Conservation (phyloP, 805 yeast genomes). For the Saccharomycopsis sp. region DNA sequence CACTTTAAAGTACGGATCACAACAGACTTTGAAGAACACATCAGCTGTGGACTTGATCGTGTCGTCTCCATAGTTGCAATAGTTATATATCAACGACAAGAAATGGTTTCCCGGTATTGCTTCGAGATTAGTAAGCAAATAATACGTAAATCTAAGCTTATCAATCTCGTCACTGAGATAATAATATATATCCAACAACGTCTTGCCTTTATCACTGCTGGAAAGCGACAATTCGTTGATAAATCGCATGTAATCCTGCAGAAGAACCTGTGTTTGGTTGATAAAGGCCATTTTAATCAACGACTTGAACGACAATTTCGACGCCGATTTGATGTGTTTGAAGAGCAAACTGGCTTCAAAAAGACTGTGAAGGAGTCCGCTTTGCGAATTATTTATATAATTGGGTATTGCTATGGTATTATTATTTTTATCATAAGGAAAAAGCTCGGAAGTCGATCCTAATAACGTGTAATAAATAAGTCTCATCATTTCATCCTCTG, state of each 20-base stretch:
- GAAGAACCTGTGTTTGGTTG: slow-evolving; percentile 37
- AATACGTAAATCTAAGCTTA: slow-evolving; percentile 51
- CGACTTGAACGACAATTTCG: slow-evolving; percentile 30
- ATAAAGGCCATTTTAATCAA: slow-evolving; percentile 59
- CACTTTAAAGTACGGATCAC: slow-evolving; percentile 55
- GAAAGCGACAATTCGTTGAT: slow-evolving; percentile 36
- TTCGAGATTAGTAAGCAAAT: slow-evolving; percentile 33
- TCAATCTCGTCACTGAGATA: slow-evolving; percentile 44
- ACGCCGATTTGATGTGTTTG: slow-evolving; percentile 35
- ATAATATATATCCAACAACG: slow-evolving; percentile 29
- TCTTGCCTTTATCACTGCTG: slow-evolving; percentile 29
- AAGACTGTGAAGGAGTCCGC: slow-evolving; percentile 48
- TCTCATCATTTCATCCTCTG: slow-evolving; percentile 38
- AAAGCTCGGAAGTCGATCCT: slow-evolving; percentile 56
- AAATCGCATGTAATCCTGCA: slow-evolving; percentile 37
- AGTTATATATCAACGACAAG: slow-evolving; percentile 44
- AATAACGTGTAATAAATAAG: slow-evolving; percentile 47
- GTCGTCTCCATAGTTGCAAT: slow-evolving; percentile 59
- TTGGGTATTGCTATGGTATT: slow-evolving; percentile 39
- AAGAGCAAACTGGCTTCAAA: slow-evolving; percentile 72
- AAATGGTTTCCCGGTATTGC: slow-evolving; percentile 42
- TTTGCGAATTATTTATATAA: slow-evolving; percentile 47
- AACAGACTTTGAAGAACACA: slow-evolving; percentile 38
- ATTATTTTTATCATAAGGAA: slow-evolving; percentile 36
- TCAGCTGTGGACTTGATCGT: slow-evolving; percentile 38